phyloP scores from a whole-genome alignment of 1,284 basidiomycete species.

The Exobasidium cylindrosporum region DNA sequence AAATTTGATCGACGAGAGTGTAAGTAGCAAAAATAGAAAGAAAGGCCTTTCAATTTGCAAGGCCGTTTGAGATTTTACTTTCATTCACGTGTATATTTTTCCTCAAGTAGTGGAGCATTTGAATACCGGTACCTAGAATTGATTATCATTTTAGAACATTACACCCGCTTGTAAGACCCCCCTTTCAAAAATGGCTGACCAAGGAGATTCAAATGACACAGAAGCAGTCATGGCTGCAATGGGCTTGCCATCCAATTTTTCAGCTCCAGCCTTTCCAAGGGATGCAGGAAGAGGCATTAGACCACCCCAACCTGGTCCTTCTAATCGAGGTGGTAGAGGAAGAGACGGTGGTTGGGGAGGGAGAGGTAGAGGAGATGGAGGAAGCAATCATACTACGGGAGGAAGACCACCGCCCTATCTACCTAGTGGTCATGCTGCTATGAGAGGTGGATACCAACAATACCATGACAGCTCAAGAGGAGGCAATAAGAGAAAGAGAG shows the following conservation, averaged over 20 bases:
- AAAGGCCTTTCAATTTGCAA: neutral
- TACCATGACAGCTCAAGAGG: neutral
- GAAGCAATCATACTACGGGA: neutral
- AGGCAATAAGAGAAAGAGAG: neutral
- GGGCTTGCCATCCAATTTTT: constrained; percentile 12
- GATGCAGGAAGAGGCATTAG: neutral
- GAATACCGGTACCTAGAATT: neutral
- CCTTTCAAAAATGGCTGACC: neutral
- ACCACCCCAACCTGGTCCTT: neutral
- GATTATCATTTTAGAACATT: no score
- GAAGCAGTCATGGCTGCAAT: constrained; percentile 6
- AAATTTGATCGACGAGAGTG: neutral
- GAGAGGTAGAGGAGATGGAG: neutral
- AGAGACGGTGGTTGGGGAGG: neutral
- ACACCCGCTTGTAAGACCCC: no score
- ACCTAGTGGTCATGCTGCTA: neutral
- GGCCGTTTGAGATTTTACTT: neutral
- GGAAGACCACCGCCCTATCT: neutral
- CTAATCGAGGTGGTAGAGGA: neutral
- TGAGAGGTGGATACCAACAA: neutral
- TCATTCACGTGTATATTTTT: neutral
- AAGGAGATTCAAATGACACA: neutral
- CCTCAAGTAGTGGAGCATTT: constrained; percentile 4
- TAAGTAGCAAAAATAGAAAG: neutral
- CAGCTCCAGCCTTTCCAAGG: neutral